These are phyloP conservation scores for Penicillium sp. DNA, from an alignment of 2,329 filamentous ascomycete genomes.

Conservation along the genomic window DNA sequence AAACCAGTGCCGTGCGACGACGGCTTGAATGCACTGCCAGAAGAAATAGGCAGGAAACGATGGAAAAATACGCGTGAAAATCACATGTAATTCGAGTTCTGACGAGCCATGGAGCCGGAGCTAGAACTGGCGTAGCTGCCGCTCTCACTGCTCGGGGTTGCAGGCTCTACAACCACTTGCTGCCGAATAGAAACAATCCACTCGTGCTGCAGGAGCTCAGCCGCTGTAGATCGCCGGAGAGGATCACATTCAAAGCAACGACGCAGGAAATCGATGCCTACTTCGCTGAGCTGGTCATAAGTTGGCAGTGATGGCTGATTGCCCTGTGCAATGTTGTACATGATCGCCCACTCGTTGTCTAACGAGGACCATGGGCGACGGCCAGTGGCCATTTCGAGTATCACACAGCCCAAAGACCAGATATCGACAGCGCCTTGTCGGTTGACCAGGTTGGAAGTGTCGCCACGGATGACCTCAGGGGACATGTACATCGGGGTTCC, in stretches of 20 bases:
- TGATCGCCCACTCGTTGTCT: constrained; percentile 99
- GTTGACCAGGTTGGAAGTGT: constrained; percentile 63
- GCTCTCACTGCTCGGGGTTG: constrained; percentile 35
- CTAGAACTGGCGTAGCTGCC: constrained; percentile 28
- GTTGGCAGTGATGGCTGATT: constrained; percentile 82
- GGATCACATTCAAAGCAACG: constrained; percentile 85
- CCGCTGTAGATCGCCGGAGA: constrained; percentile 67
- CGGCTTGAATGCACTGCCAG: not conserved
- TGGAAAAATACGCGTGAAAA: not conserved
- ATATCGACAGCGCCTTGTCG: constrained; percentile 85
- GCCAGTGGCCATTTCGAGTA: constrained; percentile 95
- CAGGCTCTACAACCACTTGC: constrained; percentile 43
- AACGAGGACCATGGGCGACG: constrained; percentile 89
- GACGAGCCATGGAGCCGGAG: constrained; percentile 26
- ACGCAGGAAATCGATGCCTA: constrained; percentile 81
- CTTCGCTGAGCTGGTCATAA: constrained; percentile 72
- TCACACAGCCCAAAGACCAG: constrained; percentile 94
- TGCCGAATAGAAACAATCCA: constrained; percentile 61
- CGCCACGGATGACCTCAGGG: constrained; percentile 92
- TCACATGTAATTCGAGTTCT: constrained; percentile 27
- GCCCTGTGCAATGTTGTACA: constrained; percentile 99
- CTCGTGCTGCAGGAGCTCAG: constrained; percentile 87
- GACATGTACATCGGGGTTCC: constrained; percentile 99
- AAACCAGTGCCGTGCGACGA: not conserved
- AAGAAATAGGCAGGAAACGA: constrained; percentile 1